Conservation (phyloP, 129 eudicot genomes). For the Daucus carota region DNA sequence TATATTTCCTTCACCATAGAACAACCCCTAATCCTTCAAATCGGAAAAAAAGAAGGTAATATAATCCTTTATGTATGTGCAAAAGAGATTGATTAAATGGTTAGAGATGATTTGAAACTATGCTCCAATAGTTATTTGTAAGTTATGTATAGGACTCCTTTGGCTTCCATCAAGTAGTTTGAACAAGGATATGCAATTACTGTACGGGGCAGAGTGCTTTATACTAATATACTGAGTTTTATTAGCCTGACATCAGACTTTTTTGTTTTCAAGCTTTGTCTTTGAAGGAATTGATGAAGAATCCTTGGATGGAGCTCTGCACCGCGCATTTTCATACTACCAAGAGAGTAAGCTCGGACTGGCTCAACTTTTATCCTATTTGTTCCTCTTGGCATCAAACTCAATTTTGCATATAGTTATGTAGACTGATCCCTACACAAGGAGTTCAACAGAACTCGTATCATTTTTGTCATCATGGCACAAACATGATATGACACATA, state of each 20-base stretch:
- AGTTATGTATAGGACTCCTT: not conserved
- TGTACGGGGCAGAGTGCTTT: not conserved
- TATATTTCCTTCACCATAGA: not conserved
- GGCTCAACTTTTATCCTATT: not conserved
- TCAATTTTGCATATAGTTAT: not conserved
- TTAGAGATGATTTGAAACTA: not conserved
- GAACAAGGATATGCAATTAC: not conserved
- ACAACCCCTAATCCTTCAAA: not conserved
- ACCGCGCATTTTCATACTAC: constrained; percentile 60
- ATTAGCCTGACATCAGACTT: not conserved
- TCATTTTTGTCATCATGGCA: not conserved
- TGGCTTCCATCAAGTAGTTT: not conserved
- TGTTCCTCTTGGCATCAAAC: not conserved
- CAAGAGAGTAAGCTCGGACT: constrained; percentile 42
- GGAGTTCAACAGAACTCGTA: not conserved
- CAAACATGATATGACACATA: not conserved
- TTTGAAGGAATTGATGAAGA: constrained; percentile 86
- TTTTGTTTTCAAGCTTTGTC: constrained; percentile 43
- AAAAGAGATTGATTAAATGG: not conserved
- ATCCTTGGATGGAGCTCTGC: constrained; percentile 49
- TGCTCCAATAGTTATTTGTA: not conserved
- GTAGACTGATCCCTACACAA: not conserved
- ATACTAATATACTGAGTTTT: not conserved
- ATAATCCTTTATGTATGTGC: too few species aligned
- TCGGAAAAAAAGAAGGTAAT: too few species aligned